A percentile compares a stretch with the other conserved stretches of the same genome.
phyloP scores from a whole-genome alignment of 73 alveolate genomes.

The Halteria grandinella region DNA sequence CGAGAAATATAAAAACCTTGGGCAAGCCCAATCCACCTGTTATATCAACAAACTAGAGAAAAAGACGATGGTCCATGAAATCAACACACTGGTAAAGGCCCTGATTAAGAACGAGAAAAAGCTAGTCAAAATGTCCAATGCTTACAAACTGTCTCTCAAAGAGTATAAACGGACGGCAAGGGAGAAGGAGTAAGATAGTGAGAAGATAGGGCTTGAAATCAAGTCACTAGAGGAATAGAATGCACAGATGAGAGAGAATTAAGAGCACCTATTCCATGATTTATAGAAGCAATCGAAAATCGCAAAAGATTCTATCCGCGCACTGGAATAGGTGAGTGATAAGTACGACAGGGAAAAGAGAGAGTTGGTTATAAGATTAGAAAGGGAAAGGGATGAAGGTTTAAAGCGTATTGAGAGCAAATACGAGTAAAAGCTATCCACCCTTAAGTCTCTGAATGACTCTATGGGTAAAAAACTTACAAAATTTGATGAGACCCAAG shows the following conservation, averaged over 20 bases:
- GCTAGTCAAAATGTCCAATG: not conserved
- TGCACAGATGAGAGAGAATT: not conserved
- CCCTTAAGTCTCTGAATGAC: constrained; percentile 15
- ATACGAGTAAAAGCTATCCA: no score
- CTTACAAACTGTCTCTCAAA: not conserved
- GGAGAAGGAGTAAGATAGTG: not conserved
- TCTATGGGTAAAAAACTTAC: constrained; percentile 6
- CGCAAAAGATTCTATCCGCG: constrained; percentile 27
- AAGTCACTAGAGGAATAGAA: not conserved
- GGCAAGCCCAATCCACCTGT: constrained; percentile 6
- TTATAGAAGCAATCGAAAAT: constrained; percentile 15
- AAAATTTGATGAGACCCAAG: constrained; percentile 29
- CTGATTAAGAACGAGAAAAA: constrained; percentile 30
- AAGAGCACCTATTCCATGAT: constrained; percentile 27
- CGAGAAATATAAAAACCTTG: constrained; percentile 22
- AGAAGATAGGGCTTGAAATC: not conserved
- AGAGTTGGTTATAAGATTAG: not conserved
- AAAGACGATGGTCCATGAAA: constrained; percentile 46
- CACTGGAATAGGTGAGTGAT: constrained; percentile 20
- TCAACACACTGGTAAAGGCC: constrained; percentile 25
- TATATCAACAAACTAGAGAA: constrained; percentile 38
- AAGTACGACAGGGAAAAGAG: constrained; percentile 40
- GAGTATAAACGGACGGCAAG: constrained; percentile 1
- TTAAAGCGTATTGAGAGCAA: constrained; percentile 5
- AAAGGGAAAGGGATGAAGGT: constrained; percentile 34